These are phyloP conservation scores for Apiotrichum laibachii DNA, from an alignment of 1,284 basidiomycete species.

Conservation along the genomic window DNA sequence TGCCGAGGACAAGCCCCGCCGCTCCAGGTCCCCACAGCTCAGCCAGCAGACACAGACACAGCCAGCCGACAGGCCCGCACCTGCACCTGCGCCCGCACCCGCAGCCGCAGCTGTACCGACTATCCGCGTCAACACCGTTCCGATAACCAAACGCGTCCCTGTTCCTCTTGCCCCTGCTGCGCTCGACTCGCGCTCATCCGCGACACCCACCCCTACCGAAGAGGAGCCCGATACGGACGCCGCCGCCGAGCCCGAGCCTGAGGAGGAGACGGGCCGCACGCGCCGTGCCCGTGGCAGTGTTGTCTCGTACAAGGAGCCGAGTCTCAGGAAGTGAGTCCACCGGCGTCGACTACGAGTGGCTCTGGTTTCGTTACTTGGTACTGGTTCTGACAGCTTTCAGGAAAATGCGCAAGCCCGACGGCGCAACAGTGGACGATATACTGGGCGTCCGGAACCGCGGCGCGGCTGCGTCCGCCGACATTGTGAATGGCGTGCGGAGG, in stretches of 20 bases:
- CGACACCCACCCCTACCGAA: neutral
- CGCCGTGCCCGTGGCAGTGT: slow-evolving; percentile 17
- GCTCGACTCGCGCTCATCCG: too few relatives aligned
- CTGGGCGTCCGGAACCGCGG: slow-evolving; percentile 8
- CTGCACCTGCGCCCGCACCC: too few relatives aligned
- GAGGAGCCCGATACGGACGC: neutral
- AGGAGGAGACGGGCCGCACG: slow-evolving; percentile 8
- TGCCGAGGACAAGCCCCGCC: neutral
- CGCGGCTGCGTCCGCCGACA: neutral
- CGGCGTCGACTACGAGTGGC: too few relatives aligned
- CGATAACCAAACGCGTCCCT: neutral
- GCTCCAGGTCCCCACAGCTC: too few relatives aligned
- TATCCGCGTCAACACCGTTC: neutral
- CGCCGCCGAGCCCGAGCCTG: neutral
- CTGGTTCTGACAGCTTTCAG: slow-evolving; percentile 1
- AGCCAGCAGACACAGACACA: too few relatives aligned
- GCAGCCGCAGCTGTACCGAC: neutral
- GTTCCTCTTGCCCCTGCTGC: neutral
- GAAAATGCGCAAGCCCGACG: slow-evolving; percentile 27
- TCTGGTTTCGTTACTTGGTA: too few relatives aligned
- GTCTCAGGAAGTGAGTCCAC: slow-evolving; percentile 12
- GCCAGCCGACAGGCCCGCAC: too few relatives aligned
- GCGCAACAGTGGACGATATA: slow-evolving; percentile 14
- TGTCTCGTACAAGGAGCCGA: slow-evolving; percentile 23
- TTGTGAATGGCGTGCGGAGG: slow-evolving; percentile 16